Conservation (phyloP, 139 green algal genomes). For the Closterium sp. region DNA sequence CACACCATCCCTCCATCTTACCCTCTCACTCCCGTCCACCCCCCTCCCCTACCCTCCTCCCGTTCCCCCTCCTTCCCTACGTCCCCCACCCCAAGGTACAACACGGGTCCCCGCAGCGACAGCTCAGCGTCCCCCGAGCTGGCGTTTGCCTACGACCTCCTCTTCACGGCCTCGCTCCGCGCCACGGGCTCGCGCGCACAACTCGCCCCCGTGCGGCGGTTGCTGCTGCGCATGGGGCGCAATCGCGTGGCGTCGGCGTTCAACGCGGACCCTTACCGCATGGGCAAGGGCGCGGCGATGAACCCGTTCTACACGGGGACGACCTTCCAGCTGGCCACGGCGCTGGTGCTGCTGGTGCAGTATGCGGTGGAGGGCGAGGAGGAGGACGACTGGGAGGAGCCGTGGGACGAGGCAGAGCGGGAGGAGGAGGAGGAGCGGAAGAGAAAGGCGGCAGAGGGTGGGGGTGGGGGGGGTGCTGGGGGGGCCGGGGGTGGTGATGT, state of each 20-base stretch:
- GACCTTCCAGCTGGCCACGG: background rate
- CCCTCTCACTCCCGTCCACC: too few species aligned
- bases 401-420: background rate
- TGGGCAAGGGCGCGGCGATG: background rate
- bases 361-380: constrained; percentile 4
- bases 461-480: too few species aligned
- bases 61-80: too few species aligned
- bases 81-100: too few species aligned
- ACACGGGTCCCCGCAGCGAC: background rate
- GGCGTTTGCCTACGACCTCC: background rate
- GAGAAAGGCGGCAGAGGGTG: background rate
- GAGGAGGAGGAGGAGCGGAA: background rate
- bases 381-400: background rate
- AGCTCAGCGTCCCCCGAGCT: background rate
- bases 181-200: background rate
- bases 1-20: too few species aligned
- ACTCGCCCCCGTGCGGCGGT: background rate
- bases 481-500: too few species aligned
- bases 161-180: background rate
- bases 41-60: too few species aligned
- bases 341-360: constrained; percentile 10
- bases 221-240: constrained; percentile 2
- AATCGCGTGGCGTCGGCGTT: background rate
- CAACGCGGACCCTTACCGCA: background rate
- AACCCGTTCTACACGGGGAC: background rate